phyloP scores from a whole-genome alignment of 768 basidiomycete species.

The Coprinopsis cinerea region DNA sequence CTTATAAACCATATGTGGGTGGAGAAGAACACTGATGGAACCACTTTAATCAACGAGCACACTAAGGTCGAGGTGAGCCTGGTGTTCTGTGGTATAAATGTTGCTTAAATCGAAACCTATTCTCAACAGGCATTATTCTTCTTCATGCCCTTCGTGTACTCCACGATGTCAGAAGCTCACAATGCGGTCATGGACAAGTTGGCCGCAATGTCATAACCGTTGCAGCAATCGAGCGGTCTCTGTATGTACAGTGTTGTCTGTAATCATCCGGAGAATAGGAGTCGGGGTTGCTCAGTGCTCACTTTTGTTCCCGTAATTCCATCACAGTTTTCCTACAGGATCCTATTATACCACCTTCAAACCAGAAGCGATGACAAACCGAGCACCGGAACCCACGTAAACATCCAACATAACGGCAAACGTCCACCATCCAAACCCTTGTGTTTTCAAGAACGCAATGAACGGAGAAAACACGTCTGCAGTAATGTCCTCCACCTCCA shows the following conservation, averaged over 20 bases:
- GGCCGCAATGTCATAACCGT: background rate
- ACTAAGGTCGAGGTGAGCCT: background rate
- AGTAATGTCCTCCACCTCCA: slow-evolving; percentile 52
- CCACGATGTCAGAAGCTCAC: background rate
- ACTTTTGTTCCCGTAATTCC: background rate
- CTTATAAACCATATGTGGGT: slow-evolving; percentile 1
- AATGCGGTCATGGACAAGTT: background rate
- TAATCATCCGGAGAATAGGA: no score
- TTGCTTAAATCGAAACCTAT: background rate
- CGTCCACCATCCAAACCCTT: slow-evolving; percentile 37
- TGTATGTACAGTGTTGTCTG: background rate
- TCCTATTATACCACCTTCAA: slow-evolving; percentile 12
- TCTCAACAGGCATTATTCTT: background rate
- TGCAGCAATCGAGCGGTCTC: background rate
- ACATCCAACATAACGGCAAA: slow-evolving; percentile 34
- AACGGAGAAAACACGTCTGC: slow-evolving; percentile 55
- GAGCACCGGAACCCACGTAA: slow-evolving; percentile 33
- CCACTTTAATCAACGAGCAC: background rate
- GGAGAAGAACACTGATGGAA: background rate
- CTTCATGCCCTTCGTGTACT: background rate
- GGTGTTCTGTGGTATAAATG: background rate
- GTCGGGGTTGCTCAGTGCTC: background rate
- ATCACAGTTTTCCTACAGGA: background rate
- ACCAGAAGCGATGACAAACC: slow-evolving; percentile 47
- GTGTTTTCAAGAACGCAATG: slow-evolving; percentile 37